Conservation (phyloP, 2,329 filamentous ascomycete genomes). For the Fusarium miscanthi region DNA sequence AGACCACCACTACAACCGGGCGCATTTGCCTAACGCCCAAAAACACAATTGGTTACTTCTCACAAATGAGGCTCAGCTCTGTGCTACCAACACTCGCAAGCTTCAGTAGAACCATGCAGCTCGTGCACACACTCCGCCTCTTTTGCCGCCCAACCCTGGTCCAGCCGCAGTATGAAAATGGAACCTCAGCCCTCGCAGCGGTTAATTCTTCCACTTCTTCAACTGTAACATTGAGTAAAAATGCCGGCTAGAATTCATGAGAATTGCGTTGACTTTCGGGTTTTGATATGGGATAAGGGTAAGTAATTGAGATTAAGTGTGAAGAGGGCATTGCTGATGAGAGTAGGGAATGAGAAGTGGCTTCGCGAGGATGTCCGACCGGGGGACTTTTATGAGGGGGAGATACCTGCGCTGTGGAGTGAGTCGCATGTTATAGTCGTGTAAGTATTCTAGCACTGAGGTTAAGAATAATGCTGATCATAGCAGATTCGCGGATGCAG, state of each 20-base stretch:
- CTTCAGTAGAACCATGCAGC: neutral
- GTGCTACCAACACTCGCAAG: neutral
- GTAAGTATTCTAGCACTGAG: neutral
- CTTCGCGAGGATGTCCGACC: neutral
- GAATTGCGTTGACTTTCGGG: slow-evolving; percentile 3
- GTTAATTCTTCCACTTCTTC: neutral
- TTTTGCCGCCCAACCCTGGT: slow-evolving; percentile 1
- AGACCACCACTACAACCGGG: neutral
- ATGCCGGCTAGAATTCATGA: slow-evolving; percentile 3
- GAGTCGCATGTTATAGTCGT: slow-evolving; percentile 30
- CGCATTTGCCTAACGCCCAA: neutral
- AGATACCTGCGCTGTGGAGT: neutral
- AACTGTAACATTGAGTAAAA: neutral
- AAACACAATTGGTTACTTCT: neutral
- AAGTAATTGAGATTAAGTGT: neutral
- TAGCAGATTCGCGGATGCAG: slow-evolving; percentile 47
- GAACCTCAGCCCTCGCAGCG: neutral
- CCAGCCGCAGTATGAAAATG: slow-evolving; percentile 11
- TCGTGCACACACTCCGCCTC: slow-evolving; percentile 2
- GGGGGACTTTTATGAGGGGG: neutral
- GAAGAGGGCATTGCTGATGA: neutral
- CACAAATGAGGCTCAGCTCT: neutral
- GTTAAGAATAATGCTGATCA: rapidly evolving
- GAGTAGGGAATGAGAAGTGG: neutral
- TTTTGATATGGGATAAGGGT: slow-evolving; percentile 24